Base-by-base conservation (phyloP, 805 yeast species). In the Hanseniaspora valbyensis region DNA sequence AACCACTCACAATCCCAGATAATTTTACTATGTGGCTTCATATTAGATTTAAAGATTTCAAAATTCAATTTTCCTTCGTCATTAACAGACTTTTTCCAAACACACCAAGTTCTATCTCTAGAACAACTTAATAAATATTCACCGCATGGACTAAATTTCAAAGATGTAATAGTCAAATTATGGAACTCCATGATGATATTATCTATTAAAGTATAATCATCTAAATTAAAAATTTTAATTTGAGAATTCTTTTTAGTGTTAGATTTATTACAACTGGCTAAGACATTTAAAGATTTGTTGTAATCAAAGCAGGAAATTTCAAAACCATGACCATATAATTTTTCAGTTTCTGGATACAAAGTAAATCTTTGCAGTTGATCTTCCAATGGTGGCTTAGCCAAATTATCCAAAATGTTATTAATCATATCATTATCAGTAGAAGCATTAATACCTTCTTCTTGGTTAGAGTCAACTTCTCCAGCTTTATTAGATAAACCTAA, bases 1-100 rank as follows among this genome's bases (percentile, higher is more conserved):
- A 80, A 69, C 95, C 96, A 92, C 34, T 83, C 76, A 61, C 90
- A 81, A 67, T 92, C 97, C 98, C 98, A 94, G 39, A 92, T 77
- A 58, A 92, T 90, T 65, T 96, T 77, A 1, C 82, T 65, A 61
- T 94, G 99, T 0, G 96, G 96, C 62, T 83, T 86, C 32, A 76
- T 76, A 50, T 75, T 72, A 41, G 52, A 53, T 26, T 57, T 60
- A 50, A 77, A 64, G 18, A 66, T 62, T 54, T 75, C 74, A 19
- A 64, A 63, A 40, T 71, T 67, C 16, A 48, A 16, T 6, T 39
- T 37, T 19, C 49, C 44, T 6, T 44, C 36, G 13, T 59, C 57
- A 16, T 61, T 68, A 29, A 66, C 61, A 18, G 59, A 53, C 52
- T 76, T 67, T 55, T 69, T 68, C 90, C 95, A 90, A 29, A 90